Conservation (phyloP, 2,329 filamentous ascomycete genomes). For the Aureobasidium sp. region DNA sequence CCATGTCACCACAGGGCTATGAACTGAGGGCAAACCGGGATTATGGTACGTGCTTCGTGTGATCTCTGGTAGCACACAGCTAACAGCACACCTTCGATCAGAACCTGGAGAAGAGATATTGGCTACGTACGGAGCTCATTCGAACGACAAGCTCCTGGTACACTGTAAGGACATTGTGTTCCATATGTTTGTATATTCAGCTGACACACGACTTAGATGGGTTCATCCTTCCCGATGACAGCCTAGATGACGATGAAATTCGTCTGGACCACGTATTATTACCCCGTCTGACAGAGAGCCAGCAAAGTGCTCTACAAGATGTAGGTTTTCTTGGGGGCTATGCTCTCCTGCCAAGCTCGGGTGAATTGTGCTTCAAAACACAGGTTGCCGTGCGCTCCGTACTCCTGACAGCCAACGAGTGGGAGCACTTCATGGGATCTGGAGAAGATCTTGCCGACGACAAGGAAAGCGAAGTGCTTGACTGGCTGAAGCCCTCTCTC, state of each 20-base stretch:
- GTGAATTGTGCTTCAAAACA: conserved; percentile 36
- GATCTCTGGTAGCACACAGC: not conserved
- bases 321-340: conserved; percentile 34
- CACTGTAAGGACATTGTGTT: conserved; percentile 40
- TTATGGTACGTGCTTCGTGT: conserved; percentile 35
- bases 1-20: conserved; percentile 45
- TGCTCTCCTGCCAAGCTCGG: conserved; percentile 21
- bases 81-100: conserved; percentile 10
- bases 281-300: conserved; percentile 25
- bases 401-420: conserved; percentile 28
- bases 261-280: conserved; percentile 35
- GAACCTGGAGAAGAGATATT: conserved; percentile 54
- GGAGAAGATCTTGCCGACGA: conserved; percentile 25
- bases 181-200: not conserved
- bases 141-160: conserved; percentile 62
- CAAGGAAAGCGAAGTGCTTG: conserved; percentile 19
- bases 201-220: conserved; percentile 24
- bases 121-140: conserved; percentile 62
- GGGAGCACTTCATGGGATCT: conserved; percentile 29
- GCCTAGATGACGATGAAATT: conserved; percentile 29
- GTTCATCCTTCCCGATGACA: conserved; percentile 29
- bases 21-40: conserved; percentile 44
- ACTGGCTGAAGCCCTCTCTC: conserved; percentile 18
- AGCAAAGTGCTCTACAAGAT: conserved; percentile 31
- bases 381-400: conserved; percentile 34